Evolutionary conservation across 176 grass and related monocot genomes (phyloP).

Genomic region (Carex scoparia): DNA sequence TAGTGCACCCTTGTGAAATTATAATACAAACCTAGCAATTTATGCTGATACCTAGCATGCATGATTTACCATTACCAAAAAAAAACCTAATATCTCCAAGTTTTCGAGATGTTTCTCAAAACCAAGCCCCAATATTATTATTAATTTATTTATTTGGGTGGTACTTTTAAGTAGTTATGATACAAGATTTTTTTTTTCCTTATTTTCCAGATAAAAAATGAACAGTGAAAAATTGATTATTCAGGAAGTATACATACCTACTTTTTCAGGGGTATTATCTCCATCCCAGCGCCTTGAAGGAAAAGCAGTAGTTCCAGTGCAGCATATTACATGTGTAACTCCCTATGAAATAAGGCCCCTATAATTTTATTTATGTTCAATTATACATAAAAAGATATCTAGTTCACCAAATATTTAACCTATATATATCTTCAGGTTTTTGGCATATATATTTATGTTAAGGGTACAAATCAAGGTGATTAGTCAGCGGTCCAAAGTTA

Average conservation of each 20-base stretch:
- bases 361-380: constrained; percentile 61
- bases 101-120: background rate
- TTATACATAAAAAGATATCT: constrained; percentile 33
- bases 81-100: background rate
- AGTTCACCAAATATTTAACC: background rate
- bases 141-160: background rate
- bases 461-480: background rate
- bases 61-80: background rate
- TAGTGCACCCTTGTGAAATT: background rate
- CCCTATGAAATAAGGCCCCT: constrained; percentile 87
- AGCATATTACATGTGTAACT: constrained; percentile 93
- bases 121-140: background rate
- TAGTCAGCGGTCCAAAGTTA: background rate
- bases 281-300: constrained; percentile 96
- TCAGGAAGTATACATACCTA: constrained; percentile 44
- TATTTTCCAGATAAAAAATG: background rate
- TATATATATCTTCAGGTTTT: background rate
- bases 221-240: constrained; percentile 2
- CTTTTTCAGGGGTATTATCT: constrained; percentile 88
- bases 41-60: background rate
- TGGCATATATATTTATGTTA: background rate
- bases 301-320: constrained; percentile 94
- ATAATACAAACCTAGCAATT: background rate
- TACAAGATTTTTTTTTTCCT: background rate
- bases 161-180: background rate